Base-by-base conservation (phyloP, 768 basidiomycete species). In the Lentinus brumalis region DNA sequence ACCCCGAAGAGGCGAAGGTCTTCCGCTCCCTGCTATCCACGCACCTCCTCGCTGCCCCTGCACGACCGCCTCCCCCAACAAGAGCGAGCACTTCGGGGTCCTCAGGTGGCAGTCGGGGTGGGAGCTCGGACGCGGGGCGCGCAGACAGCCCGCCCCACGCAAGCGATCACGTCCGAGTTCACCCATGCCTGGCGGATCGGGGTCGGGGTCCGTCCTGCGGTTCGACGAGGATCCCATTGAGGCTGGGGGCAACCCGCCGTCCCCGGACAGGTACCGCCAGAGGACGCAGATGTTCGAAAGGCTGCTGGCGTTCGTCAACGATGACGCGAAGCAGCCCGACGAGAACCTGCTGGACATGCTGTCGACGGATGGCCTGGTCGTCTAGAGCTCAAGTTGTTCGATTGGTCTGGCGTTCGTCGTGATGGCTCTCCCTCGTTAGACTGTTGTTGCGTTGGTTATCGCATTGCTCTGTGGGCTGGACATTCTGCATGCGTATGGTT, bases 241-340 rank as follows among this genome's bases (percentile, higher is more conserved):
- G 54, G 35, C 44, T 14, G 65, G 58, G 9, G 69, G 66, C 52
- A 62, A 69, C 53, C 62, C 59, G 30, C 55, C 84, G 55, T 76
- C 81, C 2, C 77, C 79, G 1, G 78, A 78, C 40, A 75, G 82
- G 63, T 91, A 86, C 71, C 75, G 74, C 41, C 86, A 89, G 73
- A 80, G 91, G 40, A 88, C 82, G 53, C 83, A 85, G 63, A 82
- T 89, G 60, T 92, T 92, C 69, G 87, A 92, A 70, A 71, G 71
- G 38, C 63, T 94, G 59, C 73, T 92, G 78, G 78, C 73, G 62
- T 89, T 87, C 71, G 79, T 93, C 12, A 77, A 80, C 31, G 80
- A 82, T 53, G 78, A 80, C 26, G 84, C 83, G 61, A 93, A 87
- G 73, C 83, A 93, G 71, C 91, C 91, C 1, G 72, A 74, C 4